Evolutionary conservation across 306 rosid species (phyloP).

Genomic region (Dryas alaskensis): DNA sequence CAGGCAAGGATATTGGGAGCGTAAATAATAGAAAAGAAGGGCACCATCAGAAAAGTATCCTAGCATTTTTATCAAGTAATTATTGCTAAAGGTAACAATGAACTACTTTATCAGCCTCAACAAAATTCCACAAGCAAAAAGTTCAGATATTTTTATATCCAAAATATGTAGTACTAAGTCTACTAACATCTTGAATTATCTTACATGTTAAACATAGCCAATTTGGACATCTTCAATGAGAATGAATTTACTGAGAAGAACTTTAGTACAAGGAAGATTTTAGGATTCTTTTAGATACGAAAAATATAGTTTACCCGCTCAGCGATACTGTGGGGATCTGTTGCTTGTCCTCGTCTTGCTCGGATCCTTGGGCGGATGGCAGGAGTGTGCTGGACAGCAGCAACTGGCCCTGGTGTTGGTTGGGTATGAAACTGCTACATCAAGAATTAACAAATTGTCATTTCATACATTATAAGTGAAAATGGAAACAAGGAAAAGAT

Average conservation of each 20-base stretch:
- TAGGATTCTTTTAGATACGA: not conserved
- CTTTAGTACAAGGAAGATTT: not conserved
- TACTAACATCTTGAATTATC: not conserved
- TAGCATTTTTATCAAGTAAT: not conserved
- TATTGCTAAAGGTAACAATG: not conserved
- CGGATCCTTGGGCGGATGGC: constrained; percentile 80
- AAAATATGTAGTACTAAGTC: not conserved
- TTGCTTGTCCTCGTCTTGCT: constrained; percentile 98
- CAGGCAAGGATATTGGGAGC: not conserved
- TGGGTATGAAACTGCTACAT: constrained; percentile 62
- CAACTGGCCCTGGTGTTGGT: constrained; percentile 30
- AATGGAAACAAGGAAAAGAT: not conserved
- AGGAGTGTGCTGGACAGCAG: constrained; percentile 54
- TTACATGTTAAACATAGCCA: not conserved
- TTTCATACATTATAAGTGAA: constrained; percentile 1
- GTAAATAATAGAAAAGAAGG: not conserved
- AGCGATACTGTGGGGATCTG: constrained; percentile 97
- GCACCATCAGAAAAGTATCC: not conserved
- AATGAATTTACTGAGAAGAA: not conserved
- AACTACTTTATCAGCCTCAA: not conserved
- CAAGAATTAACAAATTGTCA: constrained; percentile 18
- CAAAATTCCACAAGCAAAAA: not conserved
- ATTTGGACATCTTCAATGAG: not conserved
- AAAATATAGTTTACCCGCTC: constrained; percentile 57
- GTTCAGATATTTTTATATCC: not conserved